Evolutionary conservation across 352 stramenopile species (phyloP).

Genomic region (Nothophytophthora sp.): DNA sequence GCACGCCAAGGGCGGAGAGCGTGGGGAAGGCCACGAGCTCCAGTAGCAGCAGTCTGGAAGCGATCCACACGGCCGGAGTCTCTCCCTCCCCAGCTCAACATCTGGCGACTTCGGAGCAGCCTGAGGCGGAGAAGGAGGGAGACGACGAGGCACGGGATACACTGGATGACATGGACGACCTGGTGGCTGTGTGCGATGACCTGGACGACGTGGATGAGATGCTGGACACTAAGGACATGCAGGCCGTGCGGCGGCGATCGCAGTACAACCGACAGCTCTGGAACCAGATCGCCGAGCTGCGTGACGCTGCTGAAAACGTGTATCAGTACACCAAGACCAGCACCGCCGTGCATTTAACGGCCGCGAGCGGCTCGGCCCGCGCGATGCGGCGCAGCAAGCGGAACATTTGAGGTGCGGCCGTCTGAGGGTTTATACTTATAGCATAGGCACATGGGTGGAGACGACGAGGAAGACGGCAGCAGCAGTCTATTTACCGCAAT

Average conservation of each 20-base stretch:
- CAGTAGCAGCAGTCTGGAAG: slow-evolving; percentile 30
- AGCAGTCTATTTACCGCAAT: slow-evolving; percentile 31
- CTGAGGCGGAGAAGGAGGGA: slow-evolving; percentile 21
- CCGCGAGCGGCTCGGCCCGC: slow-evolving; percentile 1
- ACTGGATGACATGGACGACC: slow-evolving; percentile 37
- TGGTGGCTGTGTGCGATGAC: slow-evolving; percentile 26
- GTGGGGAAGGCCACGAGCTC: slow-evolving; percentile 36
- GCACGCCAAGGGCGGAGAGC: slow-evolving; percentile 29
- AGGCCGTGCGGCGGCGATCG: slow-evolving; percentile 29
- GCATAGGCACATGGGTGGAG: slow-evolving; percentile 6
- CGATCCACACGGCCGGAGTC: slow-evolving; percentile 4
- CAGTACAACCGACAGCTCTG: slow-evolving; percentile 36
- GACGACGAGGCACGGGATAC: slow-evolving; percentile 24
- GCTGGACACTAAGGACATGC: slow-evolving; percentile 44
- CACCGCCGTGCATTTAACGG: slow-evolving; percentile 37
- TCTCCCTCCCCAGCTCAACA: slow-evolving; percentile 2
- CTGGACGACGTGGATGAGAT: slow-evolving; percentile 41
- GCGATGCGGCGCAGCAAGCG: too few species aligned
- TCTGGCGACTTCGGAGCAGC: slow-evolving; percentile 5
- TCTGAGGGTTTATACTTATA: not conserved
- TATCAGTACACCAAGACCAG: slow-evolving; percentile 54
- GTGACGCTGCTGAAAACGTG: slow-evolving; percentile 40
- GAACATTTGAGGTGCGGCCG: too few species aligned
- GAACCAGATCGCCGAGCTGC: slow-evolving; percentile 51
- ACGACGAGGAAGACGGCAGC: slow-evolving; percentile 1